Evolutionary conservation across 2,329 filamentous ascomycete genomes (phyloP), one percentile per base, ranked within the genome.

Genomic region (Raffaelea ambrosiae): DNA sequence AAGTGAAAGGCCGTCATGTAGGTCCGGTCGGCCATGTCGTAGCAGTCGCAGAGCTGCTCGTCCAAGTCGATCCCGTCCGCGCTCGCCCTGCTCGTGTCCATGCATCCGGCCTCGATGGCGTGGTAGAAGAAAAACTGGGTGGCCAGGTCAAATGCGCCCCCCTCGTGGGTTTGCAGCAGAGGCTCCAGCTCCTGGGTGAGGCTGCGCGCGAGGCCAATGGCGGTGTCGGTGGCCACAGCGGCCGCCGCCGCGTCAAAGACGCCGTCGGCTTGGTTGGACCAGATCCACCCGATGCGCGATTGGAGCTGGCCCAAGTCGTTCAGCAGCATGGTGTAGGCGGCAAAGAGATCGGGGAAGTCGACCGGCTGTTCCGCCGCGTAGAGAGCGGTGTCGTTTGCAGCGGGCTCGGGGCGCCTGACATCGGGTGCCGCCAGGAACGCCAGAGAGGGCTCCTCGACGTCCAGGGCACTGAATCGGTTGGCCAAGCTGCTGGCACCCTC

Each of bases 141-240:
- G 14, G 14, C 40, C 40, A 42, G 3, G 21, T 13, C 26, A 7
- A 7, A 29, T 7, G 26, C 13, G 22, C 55, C 29, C 11, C 58
- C 60, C 1, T 57, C 54, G 5, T 58, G 48, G 0, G 38, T 20
- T 5, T 59, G 41, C 4, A 65, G 50, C n/a, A 59, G 21, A 1
- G 60, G 59, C 1, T 43, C 13, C 1, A 63, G 55, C 1, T 64
- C 59, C 1, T 63, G 58, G 31, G 60, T 64, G 41, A 66, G 46
- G 29, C 56, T 54, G 4, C 59, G 56, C 2, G 60, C 64, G 2
- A 70, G 55, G 9, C 60, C 58, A 11, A 65, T 57, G 20, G 61
- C 65, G 2, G 64, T 66, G 31, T 68, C 63, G 11, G 66, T 66
- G 0, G 63, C 59, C 19, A 68, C 48, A 19, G 66, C 63, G 1